These are phyloP conservation scores for Thelonectria olida DNA, from an alignment of 2,329 filamentous ascomycete species.

Conservation along the genomic window DNA sequence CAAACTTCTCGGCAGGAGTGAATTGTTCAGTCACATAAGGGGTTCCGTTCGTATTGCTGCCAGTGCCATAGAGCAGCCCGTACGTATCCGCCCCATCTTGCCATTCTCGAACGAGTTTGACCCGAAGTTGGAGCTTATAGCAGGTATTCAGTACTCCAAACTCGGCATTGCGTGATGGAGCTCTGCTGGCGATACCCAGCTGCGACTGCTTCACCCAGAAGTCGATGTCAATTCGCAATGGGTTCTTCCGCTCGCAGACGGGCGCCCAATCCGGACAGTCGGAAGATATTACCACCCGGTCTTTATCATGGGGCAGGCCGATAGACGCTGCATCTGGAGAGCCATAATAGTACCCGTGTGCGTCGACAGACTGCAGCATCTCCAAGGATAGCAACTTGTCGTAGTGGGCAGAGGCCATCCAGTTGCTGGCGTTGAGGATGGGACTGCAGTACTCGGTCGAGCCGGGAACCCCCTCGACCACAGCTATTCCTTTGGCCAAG, in stretches of 20 bases:
- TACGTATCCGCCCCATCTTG: neutral
- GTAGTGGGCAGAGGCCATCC: neutral
- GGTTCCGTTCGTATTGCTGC: neutral
- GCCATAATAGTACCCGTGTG: neutral
- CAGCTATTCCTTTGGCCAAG: neutral
- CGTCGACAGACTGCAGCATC: neutral
- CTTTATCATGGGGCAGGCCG: neutral
- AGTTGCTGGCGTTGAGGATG: neutral
- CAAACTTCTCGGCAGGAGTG: neutral
- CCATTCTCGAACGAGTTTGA: neutral
- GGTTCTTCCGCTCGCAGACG: conserved; percentile 1
- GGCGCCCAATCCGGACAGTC: neutral
- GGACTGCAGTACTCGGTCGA: neutral
- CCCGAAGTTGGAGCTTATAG: neutral
- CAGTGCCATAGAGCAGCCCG: neutral
- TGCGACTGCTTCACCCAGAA: conserved; percentile 5
- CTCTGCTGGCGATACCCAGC: neutral
- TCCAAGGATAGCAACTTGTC: neutral
- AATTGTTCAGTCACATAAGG: neutral
- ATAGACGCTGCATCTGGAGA: neutral
- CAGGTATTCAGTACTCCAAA: neutral
- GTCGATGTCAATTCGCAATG: conserved; percentile 1
- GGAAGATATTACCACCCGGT: neutral
- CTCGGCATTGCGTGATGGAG: neutral
- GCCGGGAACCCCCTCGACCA: neutral